Conservation (phyloP, 192 early-diverging fungal species). For the Diversispora epigaea region DNA sequence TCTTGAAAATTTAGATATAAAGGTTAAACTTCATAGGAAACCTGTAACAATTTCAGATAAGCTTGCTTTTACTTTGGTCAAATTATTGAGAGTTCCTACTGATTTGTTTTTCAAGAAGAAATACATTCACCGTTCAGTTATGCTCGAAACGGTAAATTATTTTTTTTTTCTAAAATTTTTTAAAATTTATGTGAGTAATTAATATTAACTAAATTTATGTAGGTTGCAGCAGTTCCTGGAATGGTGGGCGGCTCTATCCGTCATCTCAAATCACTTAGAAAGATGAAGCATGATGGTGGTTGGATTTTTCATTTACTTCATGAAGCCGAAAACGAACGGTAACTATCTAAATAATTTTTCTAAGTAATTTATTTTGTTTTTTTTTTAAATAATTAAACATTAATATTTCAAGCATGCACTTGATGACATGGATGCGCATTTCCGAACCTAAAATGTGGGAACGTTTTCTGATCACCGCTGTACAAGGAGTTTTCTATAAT, state of each 20-base stretch:
- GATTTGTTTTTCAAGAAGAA: slow-evolving; percentile 75
- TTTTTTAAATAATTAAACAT: not conserved
- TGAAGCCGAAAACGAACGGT: slow-evolving; percentile 89
- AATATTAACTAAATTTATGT: not conserved
- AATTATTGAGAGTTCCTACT: slow-evolving; percentile 58
- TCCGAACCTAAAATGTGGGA: slow-evolving; percentile 63
- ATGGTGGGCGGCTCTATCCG: slow-evolving; percentile 84
- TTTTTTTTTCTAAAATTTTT: slow-evolving; percentile 1
- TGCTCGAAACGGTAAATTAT: slow-evolving; percentile 64
- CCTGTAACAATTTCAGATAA: slow-evolving; percentile 57
- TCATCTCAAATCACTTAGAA: slow-evolving; percentile 75
- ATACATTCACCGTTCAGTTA: slow-evolving; percentile 76
- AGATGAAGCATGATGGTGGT: slow-evolving; percentile 80
- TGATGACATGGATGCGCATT: slow-evolving; percentile 78
- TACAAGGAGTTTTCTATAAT: slow-evolving; percentile 91
- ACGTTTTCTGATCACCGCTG: slow-evolving; percentile 65
- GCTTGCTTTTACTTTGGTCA: slow-evolving; percentile 65
- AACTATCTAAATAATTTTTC: not conserved
- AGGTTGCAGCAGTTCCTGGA: slow-evolving; percentile 58
- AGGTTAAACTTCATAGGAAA: slow-evolving; percentile 59
- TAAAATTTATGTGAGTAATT: too few species aligned
- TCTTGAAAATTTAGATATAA: slow-evolving; percentile 64
- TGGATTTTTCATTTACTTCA: slow-evolving; percentile 89
- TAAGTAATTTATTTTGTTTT: not conserved
- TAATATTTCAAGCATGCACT: slow-evolving; percentile 50